These are phyloP conservation scores for Solioccasus polychromus DNA, from an alignment of 768 basidiomycete genomes.

Conservation along the genomic window DNA sequence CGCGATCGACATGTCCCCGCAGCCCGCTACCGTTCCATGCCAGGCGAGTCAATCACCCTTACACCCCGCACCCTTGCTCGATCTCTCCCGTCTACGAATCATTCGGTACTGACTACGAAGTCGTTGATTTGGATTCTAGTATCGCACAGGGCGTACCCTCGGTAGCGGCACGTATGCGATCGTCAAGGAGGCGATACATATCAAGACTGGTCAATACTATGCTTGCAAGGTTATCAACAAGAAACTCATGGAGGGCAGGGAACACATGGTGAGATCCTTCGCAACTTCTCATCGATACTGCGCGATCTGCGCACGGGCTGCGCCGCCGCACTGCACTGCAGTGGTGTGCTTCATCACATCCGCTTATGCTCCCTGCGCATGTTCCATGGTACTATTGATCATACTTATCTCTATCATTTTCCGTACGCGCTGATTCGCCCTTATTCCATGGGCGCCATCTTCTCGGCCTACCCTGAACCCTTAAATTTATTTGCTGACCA, in stretches of 20 bases:
- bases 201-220: conserved; percentile 90
- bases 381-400: conserved; percentile 8
- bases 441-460: not conserved
- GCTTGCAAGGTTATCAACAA: conserved; percentile 99
- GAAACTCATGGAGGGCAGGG: conserved; percentile 96
- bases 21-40: conserved; percentile 42
- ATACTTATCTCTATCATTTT: too few relatives aligned
- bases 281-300: conserved; percentile 6
- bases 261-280: conserved; percentile 79
- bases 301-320: conserved; percentile 5
- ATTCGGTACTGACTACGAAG: conserved; percentile 8
- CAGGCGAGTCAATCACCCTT: conserved; percentile 34
- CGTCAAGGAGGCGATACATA: conserved; percentile 93
- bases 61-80: not conserved
- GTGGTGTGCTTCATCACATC: conserved; percentile 3
- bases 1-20: conserved; percentile 27
- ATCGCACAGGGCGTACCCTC: conserved; percentile 83
- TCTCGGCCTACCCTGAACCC: conserved; percentile 15
- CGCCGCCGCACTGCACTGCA: not conserved
- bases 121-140: conserved; percentile 41
- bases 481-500: conserved; percentile 8
- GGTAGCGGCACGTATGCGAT: conserved; percentile 95
- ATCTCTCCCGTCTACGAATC: conserved; percentile 1
- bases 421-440: conserved; percentile 8
- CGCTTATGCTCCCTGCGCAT: conserved; percentile 3